Conservation (phyloP, 2,329 filamentous ascomycete species). For the Neofusicoccum parvum region DNA sequence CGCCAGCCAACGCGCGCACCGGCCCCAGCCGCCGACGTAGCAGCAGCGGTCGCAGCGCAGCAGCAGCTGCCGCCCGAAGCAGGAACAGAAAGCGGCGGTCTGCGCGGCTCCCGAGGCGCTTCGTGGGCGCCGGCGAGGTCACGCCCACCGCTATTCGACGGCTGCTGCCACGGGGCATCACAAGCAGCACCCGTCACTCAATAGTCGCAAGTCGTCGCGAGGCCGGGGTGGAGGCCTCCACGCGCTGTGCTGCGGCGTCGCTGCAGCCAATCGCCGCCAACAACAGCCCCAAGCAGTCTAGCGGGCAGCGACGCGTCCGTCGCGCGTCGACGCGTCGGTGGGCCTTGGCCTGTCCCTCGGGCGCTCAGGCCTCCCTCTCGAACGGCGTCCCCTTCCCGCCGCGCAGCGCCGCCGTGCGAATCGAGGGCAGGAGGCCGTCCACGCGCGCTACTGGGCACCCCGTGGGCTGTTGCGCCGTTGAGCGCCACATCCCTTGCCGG, state of each 20-base stretch:
- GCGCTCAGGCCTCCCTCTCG: too few species aligned
- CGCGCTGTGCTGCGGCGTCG: not conserved
- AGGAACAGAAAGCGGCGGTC: constrained; percentile 13
- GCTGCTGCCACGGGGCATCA: too few species aligned
- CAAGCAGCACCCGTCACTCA: too few species aligned
- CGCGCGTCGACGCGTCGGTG: too few species aligned
- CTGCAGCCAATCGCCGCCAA: not conserved
- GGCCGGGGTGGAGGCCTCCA: too few species aligned
- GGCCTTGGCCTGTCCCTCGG: too few species aligned
- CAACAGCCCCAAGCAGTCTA: not conserved
- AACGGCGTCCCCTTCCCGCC: too few species aligned
- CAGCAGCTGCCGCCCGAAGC: constrained; percentile 3
- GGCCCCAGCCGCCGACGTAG: not conserved
- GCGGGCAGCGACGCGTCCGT: too few species aligned
- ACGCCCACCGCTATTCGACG: not conserved
- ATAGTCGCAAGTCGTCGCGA: too few species aligned
- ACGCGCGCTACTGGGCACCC: not conserved
- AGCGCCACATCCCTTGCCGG: not conserved
- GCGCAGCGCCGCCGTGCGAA: not conserved
- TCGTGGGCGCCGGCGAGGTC: not conserved
- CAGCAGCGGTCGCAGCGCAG: not conserved
- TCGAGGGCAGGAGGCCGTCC: too few species aligned
- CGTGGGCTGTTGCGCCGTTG: not conserved
- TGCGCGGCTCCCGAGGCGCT: not conserved
- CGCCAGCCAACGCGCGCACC: not conserved